Conservation (phyloP, 352 stramenopile species). For the Phytopythium cucurbitacearum region DNA sequence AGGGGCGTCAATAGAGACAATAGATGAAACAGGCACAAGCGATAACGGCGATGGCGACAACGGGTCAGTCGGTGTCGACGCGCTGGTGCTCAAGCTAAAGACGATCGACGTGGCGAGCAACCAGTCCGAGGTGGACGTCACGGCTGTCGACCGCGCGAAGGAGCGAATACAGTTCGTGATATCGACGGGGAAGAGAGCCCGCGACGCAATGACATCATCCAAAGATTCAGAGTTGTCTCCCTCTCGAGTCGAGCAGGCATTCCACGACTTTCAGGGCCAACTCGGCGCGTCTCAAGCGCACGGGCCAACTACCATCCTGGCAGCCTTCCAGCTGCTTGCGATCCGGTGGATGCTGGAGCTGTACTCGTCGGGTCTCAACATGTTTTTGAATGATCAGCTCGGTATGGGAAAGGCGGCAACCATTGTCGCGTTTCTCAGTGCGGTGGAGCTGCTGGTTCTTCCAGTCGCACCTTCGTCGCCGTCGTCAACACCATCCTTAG, state of each 20-base stretch:
- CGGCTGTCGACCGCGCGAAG: slow-evolving; percentile 8
- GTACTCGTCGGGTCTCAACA: slow-evolving; percentile 53
- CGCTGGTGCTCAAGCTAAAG: slow-evolving; percentile 31
- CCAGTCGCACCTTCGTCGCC: slow-evolving; percentile 1
- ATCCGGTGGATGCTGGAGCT: slow-evolving; percentile 82
- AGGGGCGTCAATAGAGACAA: slow-evolving; percentile 13
- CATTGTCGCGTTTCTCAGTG: slow-evolving; percentile 67
- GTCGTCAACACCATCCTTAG: neutral
- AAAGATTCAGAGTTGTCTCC: slow-evolving; percentile 1
- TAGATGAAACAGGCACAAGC: slow-evolving; percentile 8
- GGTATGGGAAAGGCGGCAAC: slow-evolving; percentile 83
- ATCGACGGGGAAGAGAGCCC: slow-evolving; percentile 20
- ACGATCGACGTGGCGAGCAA: slow-evolving; percentile 26
- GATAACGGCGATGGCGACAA: slow-evolving; percentile 15
- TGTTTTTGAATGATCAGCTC: slow-evolving; percentile 83
- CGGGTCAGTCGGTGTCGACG: slow-evolving; percentile 4
- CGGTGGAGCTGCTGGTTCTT: slow-evolving; percentile 31
- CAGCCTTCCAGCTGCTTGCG: slow-evolving; percentile 70
- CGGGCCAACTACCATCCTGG: slow-evolving; percentile 39
- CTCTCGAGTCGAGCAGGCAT: slow-evolving; percentile 3
- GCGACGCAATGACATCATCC: slow-evolving; percentile 27
- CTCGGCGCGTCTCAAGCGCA: neutral
- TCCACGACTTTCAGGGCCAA: slow-evolving; percentile 11
- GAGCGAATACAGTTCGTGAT: slow-evolving; percentile 1
- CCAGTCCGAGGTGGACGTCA: slow-evolving; percentile 3